Evolutionary conservation across 148 eudicot genomes (phyloP).

Genomic region (Linanthus parryae): DNA sequence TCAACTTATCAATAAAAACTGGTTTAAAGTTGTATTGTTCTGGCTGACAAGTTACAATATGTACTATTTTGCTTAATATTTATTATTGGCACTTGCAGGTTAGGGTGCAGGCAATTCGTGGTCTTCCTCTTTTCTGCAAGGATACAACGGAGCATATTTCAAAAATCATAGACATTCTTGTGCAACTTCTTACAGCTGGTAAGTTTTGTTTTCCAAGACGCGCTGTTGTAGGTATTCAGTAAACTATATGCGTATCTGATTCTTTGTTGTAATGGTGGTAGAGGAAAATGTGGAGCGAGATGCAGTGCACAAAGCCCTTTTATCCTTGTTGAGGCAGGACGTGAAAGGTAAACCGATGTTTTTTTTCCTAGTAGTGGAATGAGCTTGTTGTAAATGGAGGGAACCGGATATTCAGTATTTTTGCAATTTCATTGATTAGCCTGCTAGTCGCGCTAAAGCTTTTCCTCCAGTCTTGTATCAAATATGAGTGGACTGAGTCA

Average conservation of each 20-base stretch:
- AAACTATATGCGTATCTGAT: not conserved
- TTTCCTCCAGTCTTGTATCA: no score
- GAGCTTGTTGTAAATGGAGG: not conserved
- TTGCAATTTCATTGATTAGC: no score
- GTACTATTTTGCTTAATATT: no score
- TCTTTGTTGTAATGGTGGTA: constrained; percentile 21
- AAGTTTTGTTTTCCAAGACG: constrained; percentile 14
- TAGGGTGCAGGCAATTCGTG: constrained; percentile 96
- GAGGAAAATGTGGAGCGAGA: constrained; percentile 98
- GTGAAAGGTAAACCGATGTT: constrained; percentile 65
- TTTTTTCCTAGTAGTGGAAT: not conserved
- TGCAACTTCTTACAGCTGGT: constrained; percentile 91
- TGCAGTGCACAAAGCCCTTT: constrained; percentile 90
- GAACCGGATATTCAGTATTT: no score
- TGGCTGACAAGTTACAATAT: no score
- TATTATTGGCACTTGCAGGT: constrained; percentile 60
- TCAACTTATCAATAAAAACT: no score
- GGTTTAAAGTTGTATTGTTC: no score
- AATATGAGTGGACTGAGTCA: no score
- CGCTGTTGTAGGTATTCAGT: not conserved
- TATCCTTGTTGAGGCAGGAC: constrained; percentile 93
- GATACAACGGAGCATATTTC: constrained; percentile 88
- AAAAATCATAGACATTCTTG: constrained; percentile 91
- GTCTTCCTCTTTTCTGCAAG: constrained; percentile 97
- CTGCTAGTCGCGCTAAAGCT: no score